phyloP scores from a whole-genome alignment of 345 rosid species.

The Ceriops decandra region DNA sequence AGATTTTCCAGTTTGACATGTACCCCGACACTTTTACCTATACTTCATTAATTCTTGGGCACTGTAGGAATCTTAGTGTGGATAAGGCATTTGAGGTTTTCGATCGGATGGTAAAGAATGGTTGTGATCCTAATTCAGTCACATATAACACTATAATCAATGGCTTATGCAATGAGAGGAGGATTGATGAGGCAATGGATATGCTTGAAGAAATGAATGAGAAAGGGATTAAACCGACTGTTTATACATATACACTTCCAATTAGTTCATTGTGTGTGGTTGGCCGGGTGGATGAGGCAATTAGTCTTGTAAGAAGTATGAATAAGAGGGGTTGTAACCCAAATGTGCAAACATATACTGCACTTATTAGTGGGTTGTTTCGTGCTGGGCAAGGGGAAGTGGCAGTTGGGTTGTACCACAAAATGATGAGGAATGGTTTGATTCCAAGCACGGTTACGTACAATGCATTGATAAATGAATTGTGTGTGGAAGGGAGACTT shows the following conservation, averaged over 20 bases:
- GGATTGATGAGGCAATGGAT: slow-evolving; percentile 51
- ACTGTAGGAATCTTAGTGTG: slow-evolving; percentile 49
- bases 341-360: slow-evolving; percentile 57
- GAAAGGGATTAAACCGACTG: slow-evolving; percentile 50
- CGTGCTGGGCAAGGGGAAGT: slow-evolving; percentile 39
- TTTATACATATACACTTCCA: slow-evolving; percentile 49
- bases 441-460: slow-evolving; percentile 47
- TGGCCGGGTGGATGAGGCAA: slow-evolving; percentile 52
- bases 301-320: slow-evolving; percentile 43
- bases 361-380: slow-evolving; percentile 49
- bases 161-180: slow-evolving; percentile 51
- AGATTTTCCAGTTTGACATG: slow-evolving; percentile 43
- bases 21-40: slow-evolving; percentile 50
- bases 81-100: slow-evolving; percentile 47
- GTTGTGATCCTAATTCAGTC: slow-evolving; percentile 56
- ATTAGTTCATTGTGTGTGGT: slow-evolving; percentile 44
- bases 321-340: slow-evolving; percentile 40
- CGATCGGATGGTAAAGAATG: slow-evolving; percentile 49
- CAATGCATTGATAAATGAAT: slow-evolving; percentile 50
- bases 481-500: slow-evolving; percentile 35
- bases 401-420: slow-evolving; percentile 59
- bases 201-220: slow-evolving; percentile 52
- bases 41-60: slow-evolving; percentile 63
- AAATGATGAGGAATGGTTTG: slow-evolving; percentile 47
- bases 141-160: slow-evolving; percentile 54